phyloP scores from a whole-genome alignment of 805 yeast genomes.

The Saccharomycopsis capsularis region DNA sequence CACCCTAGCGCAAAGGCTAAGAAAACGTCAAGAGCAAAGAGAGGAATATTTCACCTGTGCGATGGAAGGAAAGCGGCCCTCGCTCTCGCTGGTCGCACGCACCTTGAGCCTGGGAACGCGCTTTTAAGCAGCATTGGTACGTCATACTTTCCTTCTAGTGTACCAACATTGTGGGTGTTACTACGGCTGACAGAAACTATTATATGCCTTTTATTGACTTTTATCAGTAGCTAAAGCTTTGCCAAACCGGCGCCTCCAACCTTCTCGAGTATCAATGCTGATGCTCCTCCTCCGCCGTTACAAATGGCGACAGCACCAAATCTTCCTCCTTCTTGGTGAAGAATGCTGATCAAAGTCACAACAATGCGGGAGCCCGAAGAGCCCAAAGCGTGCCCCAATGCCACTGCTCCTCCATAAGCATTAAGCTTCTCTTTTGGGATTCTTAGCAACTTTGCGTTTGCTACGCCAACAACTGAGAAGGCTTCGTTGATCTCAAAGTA shows the following conservation, averaged over 20 bases:
- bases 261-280: slow-evolving; percentile 81
- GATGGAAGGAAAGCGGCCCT: too few species aligned
- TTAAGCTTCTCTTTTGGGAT: slow-evolving; percentile 65
- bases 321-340: slow-evolving; percentile 78
- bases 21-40: too few species aligned
- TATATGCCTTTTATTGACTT: too few species aligned
- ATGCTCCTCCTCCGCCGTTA: slow-evolving; percentile 99
- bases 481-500: slow-evolving; percentile 96
- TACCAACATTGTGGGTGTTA: too few species aligned
- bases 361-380: slow-evolving; percentile 93
- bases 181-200: too few species aligned
- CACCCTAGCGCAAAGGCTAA: too few species aligned
- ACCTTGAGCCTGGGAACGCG: too few species aligned
- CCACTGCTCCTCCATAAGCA: slow-evolving; percentile 94
- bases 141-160: too few species aligned
- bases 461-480: slow-evolving; percentile 91
- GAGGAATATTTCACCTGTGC: too few species aligned
- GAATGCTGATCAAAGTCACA: slow-evolving; percentile 73
- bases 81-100: too few species aligned
- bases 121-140: too few species aligned
- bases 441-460: slow-evolving; percentile 65
- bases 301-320: slow-evolving; percentile 93
- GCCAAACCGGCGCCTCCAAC: too few species aligned
- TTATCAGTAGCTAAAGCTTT: not conserved
- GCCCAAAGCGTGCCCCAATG: slow-evolving; percentile 91